phyloP scores from a whole-genome alignment of 495 filamentous ascomycete genomes.

The Aspergillus avenaceus region DNA sequence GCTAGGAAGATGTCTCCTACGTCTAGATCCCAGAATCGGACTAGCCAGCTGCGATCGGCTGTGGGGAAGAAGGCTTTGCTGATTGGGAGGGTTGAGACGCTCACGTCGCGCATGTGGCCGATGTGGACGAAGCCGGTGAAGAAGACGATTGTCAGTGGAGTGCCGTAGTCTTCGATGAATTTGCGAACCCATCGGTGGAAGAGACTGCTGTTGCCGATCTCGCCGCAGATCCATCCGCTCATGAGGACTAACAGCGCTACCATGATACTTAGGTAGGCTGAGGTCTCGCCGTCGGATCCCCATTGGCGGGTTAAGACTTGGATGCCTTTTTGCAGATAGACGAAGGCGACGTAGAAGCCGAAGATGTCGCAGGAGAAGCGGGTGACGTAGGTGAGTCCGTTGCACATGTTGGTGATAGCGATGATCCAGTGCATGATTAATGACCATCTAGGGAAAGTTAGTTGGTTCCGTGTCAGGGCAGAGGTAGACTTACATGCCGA shows the following conservation, averaged over 20 bases:
- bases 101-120: constrained; percentile 67
- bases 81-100: constrained; percentile 63
- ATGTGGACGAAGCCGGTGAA: constrained; percentile 86
- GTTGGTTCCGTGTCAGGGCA: neutral
- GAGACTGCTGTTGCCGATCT: constrained; percentile 63
- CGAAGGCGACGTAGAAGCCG: constrained; percentile 83
- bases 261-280: constrained; percentile 69
- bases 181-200: constrained; percentile 69
- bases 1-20: constrained; percentile 78
- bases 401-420: constrained; percentile 75
- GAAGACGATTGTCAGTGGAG: constrained; percentile 77
- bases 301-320: constrained; percentile 69
- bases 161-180: constrained; percentile 82
- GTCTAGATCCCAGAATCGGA: constrained; percentile 81
- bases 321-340: constrained; percentile 81
- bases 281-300: constrained; percentile 50
- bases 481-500: constrained; percentile 56
- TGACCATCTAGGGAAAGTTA: constrained; percentile 55
- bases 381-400: constrained; percentile 75
- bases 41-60: constrained; percentile 71
- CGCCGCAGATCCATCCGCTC: constrained; percentile 64
- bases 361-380: constrained; percentile 85
- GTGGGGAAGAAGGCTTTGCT: constrained; percentile 82
- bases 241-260: constrained; percentile 71
- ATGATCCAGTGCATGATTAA: constrained; percentile 76